These are phyloP conservation scores for Ceratocystis diversiconidia DNA, from an alignment of 2,329 filamentous ascomycete genomes.

Conservation along the genomic window DNA sequence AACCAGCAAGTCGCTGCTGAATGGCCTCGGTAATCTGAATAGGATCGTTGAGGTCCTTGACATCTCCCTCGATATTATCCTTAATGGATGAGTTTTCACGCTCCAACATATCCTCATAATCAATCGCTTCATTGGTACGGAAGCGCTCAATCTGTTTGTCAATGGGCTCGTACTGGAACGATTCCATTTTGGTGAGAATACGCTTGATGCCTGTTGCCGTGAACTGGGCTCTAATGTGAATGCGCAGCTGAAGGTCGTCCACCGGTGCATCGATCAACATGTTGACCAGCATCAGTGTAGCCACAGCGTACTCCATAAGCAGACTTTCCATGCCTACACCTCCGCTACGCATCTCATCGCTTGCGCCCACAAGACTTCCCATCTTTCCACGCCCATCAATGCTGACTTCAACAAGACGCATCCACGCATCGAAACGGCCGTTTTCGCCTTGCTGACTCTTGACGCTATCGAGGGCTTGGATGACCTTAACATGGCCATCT, in stretches of 20 bases:
- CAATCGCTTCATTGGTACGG: conserved; percentile 85
- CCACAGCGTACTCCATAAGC: conserved; percentile 96
- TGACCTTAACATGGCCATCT: conserved; percentile 80
- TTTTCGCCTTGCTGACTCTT: conserved; percentile 82
- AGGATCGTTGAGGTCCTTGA: conserved; percentile 85
- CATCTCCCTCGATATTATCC: conserved; percentile 70
- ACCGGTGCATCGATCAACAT: conserved; percentile 90
- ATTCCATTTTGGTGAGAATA: conserved; percentile 91
- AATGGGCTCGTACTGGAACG: conserved; percentile 93
- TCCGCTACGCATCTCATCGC: conserved; percentile 87
- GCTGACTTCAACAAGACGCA: conserved; percentile 94
- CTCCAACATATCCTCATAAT: conserved; percentile 95
- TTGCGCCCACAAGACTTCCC: conserved; percentile 92
- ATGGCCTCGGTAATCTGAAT: conserved; percentile 91
- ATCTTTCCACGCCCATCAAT: conserved; percentile 96
- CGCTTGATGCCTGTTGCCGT: conserved; percentile 91
- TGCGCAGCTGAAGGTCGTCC: conserved; percentile 74
- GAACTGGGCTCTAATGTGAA: conserved; percentile 92
- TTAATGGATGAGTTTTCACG: conserved; percentile 81
- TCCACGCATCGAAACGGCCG: conserved; percentile 94
- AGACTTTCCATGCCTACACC: conserved; percentile 98
- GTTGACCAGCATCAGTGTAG: conserved; percentile 88
- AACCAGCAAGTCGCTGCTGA: conserved; percentile 67
- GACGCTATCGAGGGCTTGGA: conserved; percentile 83
- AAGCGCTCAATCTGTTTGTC: conserved; percentile 97